Conservation (phyloP, 1,284 basidiomycete genomes). For the Boletus sp. region DNA sequence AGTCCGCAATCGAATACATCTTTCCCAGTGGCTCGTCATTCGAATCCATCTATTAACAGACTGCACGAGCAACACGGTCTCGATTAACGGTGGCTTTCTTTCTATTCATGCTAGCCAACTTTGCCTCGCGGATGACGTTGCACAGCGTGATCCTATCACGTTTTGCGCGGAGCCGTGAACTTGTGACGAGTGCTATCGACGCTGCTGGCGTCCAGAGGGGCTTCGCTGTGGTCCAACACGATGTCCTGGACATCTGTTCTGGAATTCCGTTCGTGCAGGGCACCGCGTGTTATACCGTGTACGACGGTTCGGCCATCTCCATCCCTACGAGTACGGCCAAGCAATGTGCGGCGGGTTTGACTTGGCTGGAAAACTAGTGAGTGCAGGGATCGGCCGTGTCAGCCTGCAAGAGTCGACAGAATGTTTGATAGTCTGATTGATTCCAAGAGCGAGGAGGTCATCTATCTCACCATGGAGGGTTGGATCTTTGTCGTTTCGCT, state of each 20-base stretch:
- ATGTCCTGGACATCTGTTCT: conserved; percentile 15
- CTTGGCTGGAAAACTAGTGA: conserved; percentile 35
- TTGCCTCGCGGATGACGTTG: conserved; percentile 35
- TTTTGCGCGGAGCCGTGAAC: conserved; percentile 32
- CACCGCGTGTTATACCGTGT: conserved; percentile 15
- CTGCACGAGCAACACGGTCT: conserved; percentile 40
- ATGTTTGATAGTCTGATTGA: conserved; percentile 16
- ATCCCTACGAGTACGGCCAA: conserved; percentile 1
- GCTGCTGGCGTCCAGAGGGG: conserved; percentile 17
- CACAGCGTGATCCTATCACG: conserved; percentile 35
- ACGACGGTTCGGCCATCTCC: background rate
- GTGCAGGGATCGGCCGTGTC: background rate
- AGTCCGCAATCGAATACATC: background rate
- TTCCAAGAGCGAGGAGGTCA: conserved; percentile 40
- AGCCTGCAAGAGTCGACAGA: background rate
- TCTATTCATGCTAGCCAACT: conserved; percentile 37
- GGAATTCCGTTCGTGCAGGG: conserved; percentile 10
- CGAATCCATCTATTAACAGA: conserved; percentile 27
- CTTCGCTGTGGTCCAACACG: conserved; percentile 8
- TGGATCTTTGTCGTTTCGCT: conserved; percentile 43
- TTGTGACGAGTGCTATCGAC: conserved; percentile 29
- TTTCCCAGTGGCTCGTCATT: background rate
- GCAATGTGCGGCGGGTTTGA: conserved; percentile 36
- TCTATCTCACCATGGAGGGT: conserved; percentile 39
- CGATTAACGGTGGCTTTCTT: conserved; percentile 44